A percentile compares a stretch with the other conserved stretches of the same genome.
These are phyloP conservation scores for Letharia columbiana DNA, from an alignment of 495 filamentous ascomycete species.

Conservation along the genomic window DNA sequence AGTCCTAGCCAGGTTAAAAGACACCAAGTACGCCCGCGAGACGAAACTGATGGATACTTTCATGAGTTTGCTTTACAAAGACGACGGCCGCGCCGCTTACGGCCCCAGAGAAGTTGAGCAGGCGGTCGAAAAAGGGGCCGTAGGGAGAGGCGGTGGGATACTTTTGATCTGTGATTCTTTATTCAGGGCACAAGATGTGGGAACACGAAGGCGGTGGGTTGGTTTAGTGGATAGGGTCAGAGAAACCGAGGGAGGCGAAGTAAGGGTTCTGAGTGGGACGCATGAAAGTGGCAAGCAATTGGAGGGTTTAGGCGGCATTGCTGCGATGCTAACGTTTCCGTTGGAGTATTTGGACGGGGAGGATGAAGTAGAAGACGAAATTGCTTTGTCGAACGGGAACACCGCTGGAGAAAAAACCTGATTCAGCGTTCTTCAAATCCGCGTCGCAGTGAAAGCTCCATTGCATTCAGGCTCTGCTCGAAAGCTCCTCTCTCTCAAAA, in stretches of 20 bases:
- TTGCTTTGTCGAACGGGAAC: constrained; percentile 1
- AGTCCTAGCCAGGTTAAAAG: constrained; percentile 63
- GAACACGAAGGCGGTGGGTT: constrained; percentile 72
- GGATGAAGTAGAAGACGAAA: constrained; percentile 39
- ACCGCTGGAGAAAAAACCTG: constrained; percentile 1
- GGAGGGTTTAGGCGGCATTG: constrained; percentile 78
- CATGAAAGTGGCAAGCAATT: constrained; percentile 89
- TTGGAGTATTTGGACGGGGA: constrained; percentile 64
- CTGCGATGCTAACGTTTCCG: constrained; percentile 85
- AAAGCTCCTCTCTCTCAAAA: neutral
- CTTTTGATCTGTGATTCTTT: constrained; percentile 77
- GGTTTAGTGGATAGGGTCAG: constrained; percentile 83
- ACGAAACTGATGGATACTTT: constrained; percentile 82
- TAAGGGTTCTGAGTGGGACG: constrained; percentile 77
- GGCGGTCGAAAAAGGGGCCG: constrained; percentile 81
- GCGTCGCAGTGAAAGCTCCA: neutral
- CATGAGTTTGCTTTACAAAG: constrained; percentile 65
- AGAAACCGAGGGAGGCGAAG: constrained; percentile 73
- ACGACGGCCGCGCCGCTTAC: constrained; percentile 89
- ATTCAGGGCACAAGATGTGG: constrained; percentile 78
- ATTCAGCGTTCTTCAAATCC: neutral
- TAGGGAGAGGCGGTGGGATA: constrained; percentile 74
- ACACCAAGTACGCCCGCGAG: constrained; percentile 82
- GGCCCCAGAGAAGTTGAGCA: constrained; percentile 76
- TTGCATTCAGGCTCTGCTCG: neutral